Base-by-base conservation (phyloP, 257 asterid species). In the Anisodus acutangulus region DNA sequence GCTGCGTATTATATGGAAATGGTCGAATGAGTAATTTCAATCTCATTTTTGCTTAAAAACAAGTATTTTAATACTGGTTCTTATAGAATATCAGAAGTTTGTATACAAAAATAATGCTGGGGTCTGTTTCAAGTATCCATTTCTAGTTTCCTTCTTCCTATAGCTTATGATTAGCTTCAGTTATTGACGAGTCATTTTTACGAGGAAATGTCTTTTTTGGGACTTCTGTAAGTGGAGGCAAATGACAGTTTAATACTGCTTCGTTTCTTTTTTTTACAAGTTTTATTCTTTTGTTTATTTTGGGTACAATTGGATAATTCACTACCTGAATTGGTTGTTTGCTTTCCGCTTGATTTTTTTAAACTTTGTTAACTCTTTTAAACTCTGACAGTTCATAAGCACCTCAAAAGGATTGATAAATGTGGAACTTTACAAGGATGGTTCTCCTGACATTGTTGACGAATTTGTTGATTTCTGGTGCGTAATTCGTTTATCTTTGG, bases 351-450 rank as follows among this genome's bases (percentile, higher is more conserved):
- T 31, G 70, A 83, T 78, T 84, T 84, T 85, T 85, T 67, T 57
- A 66, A 41, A 82, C 45, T 78, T 78, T 80, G 59, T 59, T 12
- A 49, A 51, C 39, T 78, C 37, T 64, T 31, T 79, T 45, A 43
- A 37, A 57, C 62, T 85, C 83, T 80, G 79, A 79, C 90, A 97
- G 99, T 91, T 91, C 82, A 90, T 97, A 83, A 89, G 84, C 64
- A 97, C 98, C 26, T 90, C 98, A 80, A 95, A 94, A 89, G 99
- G 99, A 87, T 88, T 88, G 47, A 89, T 97, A 67, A 92, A 92
- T 78, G 98, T 89, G 81, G 98, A 97, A 90, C 95, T 97, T 54
- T 93, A 88, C 92, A 93, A 90, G 88, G 99, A 97, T 78, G 94
- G 98, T 80, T 92, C 98, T 85, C 92, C 97, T 47, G 97, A 93